phyloP scores from a whole-genome alignment of 768 basidiomycete species.

The Fibroporia radiculosa region DNA sequence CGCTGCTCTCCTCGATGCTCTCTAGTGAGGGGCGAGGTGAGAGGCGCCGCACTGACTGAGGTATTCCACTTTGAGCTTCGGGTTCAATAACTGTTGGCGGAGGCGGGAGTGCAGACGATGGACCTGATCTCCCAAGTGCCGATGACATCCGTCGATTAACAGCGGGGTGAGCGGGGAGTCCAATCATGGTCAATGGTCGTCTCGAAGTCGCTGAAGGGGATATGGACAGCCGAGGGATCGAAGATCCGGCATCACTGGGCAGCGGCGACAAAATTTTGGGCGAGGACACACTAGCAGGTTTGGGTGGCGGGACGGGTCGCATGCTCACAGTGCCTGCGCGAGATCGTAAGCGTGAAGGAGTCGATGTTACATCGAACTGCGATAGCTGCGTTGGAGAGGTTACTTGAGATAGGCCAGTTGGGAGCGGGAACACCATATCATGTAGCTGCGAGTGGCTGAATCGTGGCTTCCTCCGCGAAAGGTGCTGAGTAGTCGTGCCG shows the following conservation, averaged over 20 bases:
- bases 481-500: background rate
- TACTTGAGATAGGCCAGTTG: background rate
- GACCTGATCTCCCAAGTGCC: constrained; percentile 1
- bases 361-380: constrained; percentile 13
- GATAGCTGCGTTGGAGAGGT: constrained; percentile 14
- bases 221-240: background rate
- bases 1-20: background rate
- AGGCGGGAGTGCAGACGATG: constrained; percentile 10
- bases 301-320: constrained; percentile 3
- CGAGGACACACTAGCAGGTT: background rate
- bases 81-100: constrained; percentile 15
- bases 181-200: constrained; percentile 9
- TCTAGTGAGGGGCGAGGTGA: background rate
- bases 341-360: constrained; percentile 3
- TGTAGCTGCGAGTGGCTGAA: constrained; percentile 5
- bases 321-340: constrained; percentile 11
- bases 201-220: background rate
- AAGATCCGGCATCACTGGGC: background rate
- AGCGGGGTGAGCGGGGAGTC: constrained; percentile 18
- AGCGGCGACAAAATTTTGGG: background rate
- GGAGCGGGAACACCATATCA: constrained; percentile 4
- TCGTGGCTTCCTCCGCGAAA: constrained; percentile 1
- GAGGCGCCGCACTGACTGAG: background rate
- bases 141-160: constrained; percentile 11
- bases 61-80: too few relatives aligned